Percentiles rank a stretch among this genome's conserved stretches.
Conservation (phyloP, 208 protist genomes). For the Trypanosomatidae sp. region DNA sequence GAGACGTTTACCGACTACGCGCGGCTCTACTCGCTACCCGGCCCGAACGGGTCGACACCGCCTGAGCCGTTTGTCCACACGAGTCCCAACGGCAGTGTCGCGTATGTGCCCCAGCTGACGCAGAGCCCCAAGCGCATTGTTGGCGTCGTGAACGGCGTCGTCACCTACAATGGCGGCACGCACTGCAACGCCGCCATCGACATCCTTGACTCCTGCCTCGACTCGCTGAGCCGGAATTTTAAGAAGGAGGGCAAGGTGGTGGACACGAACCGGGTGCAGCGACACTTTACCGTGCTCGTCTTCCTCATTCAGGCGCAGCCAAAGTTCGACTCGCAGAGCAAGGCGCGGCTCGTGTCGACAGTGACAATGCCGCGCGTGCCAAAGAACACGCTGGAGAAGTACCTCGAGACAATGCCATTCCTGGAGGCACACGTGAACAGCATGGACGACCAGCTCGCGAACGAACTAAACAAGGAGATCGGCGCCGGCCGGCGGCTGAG, state of each 20-base stretch:
- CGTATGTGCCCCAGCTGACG: slow-evolving; percentile 90
- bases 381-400: slow-evolving; percentile 89
- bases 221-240: slow-evolving; percentile 54
- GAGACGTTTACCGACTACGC: slow-evolving; percentile 97
- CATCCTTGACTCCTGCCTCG: slow-evolving; percentile 74
- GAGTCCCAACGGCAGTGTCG: slow-evolving; percentile 62
- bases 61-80: slow-evolving; percentile 80
- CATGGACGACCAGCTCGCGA: slow-evolving; percentile 60
- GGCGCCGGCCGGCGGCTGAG: slow-evolving; percentile 64
- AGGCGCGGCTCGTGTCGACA: slow-evolving; percentile 96
- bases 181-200: slow-evolving; percentile 97
- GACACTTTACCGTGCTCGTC: slow-evolving; percentile 98
- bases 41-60: slow-evolving; percentile 37
- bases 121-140: slow-evolving; percentile 93
- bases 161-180: slow-evolving; percentile 98
- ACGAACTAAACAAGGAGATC: slow-evolving; percentile 86
- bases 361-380: slow-evolving; percentile 78
- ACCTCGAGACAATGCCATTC: slow-evolving; percentile 81
- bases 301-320: slow-evolving; percentile 99
- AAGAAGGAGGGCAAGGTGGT: slow-evolving; percentile 88
- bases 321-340: slow-evolving; percentile 99
- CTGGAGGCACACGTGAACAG: slow-evolving; percentile 77
- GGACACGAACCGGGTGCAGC: slow-evolving; percentile 95
- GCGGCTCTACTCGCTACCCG: slow-evolving; percentile 65
- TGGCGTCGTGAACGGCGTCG: slow-evolving; percentile 99